phyloP scores from a whole-genome alignment of 176 grass and related monocot genomes.

The Hordeum marinum region DNA sequence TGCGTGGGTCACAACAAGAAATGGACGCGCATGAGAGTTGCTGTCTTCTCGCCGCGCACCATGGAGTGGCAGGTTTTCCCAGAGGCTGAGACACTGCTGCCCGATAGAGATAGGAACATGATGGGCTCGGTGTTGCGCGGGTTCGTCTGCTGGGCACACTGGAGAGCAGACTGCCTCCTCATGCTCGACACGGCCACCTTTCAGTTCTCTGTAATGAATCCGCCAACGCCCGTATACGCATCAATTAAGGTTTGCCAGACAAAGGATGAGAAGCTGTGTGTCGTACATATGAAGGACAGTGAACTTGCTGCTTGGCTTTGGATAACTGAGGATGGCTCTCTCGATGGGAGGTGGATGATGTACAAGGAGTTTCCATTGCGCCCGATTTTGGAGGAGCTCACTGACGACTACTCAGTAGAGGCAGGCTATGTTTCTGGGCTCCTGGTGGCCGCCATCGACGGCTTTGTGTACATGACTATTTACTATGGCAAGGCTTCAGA shows the following conservation, averaged over 20 bases:
- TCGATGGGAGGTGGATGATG: background rate
- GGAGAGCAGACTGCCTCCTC: background rate
- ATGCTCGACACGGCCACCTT: background rate
- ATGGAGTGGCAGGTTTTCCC: background rate
- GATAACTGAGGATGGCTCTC: background rate
- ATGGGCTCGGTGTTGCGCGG: background rate
- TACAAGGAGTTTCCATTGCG: background rate
- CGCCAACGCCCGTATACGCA: background rate
- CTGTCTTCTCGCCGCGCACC: background rate
- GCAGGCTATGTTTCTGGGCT: background rate
- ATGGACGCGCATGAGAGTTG: background rate
- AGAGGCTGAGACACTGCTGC: background rate
- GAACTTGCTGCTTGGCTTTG: background rate
- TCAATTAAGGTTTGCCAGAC: background rate
- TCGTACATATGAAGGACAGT: background rate
- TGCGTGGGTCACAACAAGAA: background rate
- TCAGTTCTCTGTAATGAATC: background rate
- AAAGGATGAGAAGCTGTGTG: background rate
- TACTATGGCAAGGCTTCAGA: background rate
- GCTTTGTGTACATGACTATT: background rate
- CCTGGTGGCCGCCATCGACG: background rate
- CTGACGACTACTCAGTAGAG: background rate
- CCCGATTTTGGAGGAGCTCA: background rate
- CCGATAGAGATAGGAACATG: background rate
- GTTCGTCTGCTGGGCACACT: background rate